Evolutionary conservation across 805 yeast genomes (phyloP).

Genomic region (Danielozyma ontarioensis): DNA sequence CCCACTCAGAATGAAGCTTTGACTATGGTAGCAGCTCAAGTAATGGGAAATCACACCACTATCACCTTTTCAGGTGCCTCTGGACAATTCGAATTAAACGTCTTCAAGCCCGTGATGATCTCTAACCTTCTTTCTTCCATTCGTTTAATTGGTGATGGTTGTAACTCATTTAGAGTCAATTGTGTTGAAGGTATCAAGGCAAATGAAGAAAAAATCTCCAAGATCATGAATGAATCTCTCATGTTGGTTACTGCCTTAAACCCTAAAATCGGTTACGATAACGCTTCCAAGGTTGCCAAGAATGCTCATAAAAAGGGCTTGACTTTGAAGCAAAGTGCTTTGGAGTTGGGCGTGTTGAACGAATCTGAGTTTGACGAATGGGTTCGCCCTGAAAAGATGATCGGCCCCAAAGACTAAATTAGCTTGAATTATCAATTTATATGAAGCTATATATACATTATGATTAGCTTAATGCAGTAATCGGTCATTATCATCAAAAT

Average conservation of each 20-base stretch:
- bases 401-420: conserved; percentile 28
- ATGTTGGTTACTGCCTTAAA: conserved; percentile 38
- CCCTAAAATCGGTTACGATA: conserved; percentile 37
- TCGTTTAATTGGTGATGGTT: conserved; percentile 30
- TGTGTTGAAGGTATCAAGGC: conserved; percentile 36
- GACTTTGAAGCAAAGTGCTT: conserved; percentile 32
- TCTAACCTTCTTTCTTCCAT: conserved; percentile 31
- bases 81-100: conserved; percentile 37
- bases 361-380: conserved; percentile 32
- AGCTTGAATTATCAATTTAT: too few relatives aligned
- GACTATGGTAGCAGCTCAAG: conserved; percentile 38
- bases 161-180: conserved; percentile 28
- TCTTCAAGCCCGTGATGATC: conserved; percentile 36
- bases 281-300: conserved; percentile 36
- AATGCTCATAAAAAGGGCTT: conserved; percentile 38
- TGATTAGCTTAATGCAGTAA: too few relatives aligned
- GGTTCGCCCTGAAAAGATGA: conserved; percentile 38
- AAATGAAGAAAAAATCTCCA: conserved; percentile 30
- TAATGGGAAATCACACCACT: conserved; percentile 35
- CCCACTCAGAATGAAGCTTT: conserved; percentile 38
- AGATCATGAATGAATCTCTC: conserved; percentile 33
- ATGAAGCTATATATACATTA: too few relatives aligned
- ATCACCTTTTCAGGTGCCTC: conserved; percentile 36
- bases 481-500: not conserved
- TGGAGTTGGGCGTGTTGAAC: conserved; percentile 30